Evolutionary conservation across 257 asterid species (phyloP).

Genomic region (Nicotiana paniculata): DNA sequence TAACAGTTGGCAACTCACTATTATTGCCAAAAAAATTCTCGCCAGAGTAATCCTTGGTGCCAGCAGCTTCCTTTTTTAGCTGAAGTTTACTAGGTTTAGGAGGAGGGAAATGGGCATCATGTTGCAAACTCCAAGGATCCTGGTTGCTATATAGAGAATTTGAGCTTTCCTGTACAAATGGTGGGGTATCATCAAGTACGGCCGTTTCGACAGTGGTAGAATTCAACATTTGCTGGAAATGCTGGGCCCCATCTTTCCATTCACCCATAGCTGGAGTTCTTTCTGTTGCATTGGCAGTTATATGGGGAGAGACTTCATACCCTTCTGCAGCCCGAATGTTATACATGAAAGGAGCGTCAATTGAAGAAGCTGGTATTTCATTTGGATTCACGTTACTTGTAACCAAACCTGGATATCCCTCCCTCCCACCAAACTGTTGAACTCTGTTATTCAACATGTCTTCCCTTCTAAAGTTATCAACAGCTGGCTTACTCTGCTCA

Average conservation of each 20-base stretch:
- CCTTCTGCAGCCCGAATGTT: constrained; percentile 34
- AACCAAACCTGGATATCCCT: constrained; percentile 15
- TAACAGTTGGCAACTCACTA: constrained; percentile 27
- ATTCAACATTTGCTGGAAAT: constrained; percentile 34
- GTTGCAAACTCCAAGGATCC: constrained; percentile 75
- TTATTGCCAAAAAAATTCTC: constrained; percentile 25
- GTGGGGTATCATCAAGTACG: constrained; percentile 23
- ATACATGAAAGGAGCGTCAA: constrained; percentile 14
- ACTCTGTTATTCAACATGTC: constrained; percentile 23
- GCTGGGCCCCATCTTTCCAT: constrained; percentile 39
- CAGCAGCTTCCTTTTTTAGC: constrained; percentile 48
- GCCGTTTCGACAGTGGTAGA: constrained; percentile 35
- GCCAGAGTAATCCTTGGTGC: constrained; percentile 33
- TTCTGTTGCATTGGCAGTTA: constrained; percentile 28
- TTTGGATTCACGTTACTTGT: constrained; percentile 2
- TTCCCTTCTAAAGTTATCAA: constrained; percentile 30
- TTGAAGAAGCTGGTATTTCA: constrained; percentile 15
- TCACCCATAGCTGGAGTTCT: constrained; percentile 31
- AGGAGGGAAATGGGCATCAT: constrained; percentile 67
- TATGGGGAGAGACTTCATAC: constrained; percentile 31
- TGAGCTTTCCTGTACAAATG: constrained; percentile 39
- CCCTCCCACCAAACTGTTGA: constrained; percentile 30
- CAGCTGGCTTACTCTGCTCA: constrained; percentile 31
- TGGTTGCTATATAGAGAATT: constrained; percentile 60
- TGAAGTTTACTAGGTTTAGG: constrained; percentile 70